A percentile compares a stretch with the other conserved stretches of the same genome.
Evolutionary conservation across 1,284 basidiomycete species (phyloP).

Genomic region (Bjerkandera adusta): DNA sequence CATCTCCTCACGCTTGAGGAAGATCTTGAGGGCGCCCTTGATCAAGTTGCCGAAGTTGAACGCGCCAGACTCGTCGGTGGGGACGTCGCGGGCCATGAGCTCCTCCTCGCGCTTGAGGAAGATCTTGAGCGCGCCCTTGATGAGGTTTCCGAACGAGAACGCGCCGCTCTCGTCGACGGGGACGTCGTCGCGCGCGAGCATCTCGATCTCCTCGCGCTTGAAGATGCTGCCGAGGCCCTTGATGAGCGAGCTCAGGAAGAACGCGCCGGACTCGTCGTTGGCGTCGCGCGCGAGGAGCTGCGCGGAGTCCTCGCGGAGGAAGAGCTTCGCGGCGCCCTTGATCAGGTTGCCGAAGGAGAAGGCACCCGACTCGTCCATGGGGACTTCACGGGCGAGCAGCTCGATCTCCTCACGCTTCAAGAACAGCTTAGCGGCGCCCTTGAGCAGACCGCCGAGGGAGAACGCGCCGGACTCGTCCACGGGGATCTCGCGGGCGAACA

Average conservation of each 20-base stretch:
- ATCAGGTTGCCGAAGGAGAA: slow-evolving; percentile 2
- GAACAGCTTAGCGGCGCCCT: background rate
- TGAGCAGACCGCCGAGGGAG: background rate
- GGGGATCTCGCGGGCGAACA: no score
- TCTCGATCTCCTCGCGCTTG: background rate
- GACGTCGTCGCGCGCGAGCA: slow-evolving; percentile 5
- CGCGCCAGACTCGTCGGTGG: slow-evolving; percentile 6
- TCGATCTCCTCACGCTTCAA: background rate
- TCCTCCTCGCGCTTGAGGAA: slow-evolving; percentile 5
- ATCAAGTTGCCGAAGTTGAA: slow-evolving; percentile 1
- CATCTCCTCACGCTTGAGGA: slow-evolving; percentile 1
- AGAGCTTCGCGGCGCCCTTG: background rate
- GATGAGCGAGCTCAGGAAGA: background rate
- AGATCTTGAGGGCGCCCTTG: background rate
- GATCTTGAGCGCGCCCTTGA: background rate
- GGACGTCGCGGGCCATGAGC: slow-evolving; percentile 1
- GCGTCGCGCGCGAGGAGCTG: no score
- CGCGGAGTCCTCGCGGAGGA: no score
- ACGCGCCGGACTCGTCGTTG: no score
- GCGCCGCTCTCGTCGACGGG: slow-evolving; percentile 5
- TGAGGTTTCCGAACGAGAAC: slow-evolving; percentile 1
- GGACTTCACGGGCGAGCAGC: slow-evolving; percentile 1
- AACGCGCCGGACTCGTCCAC: no score
- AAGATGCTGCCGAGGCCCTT: no score
- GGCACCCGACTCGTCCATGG: background rate